These are phyloP conservation scores for Triticum dicoccoides DNA, from an alignment of 176 grass and related monocot genomes.

Conservation along the genomic window DNA sequence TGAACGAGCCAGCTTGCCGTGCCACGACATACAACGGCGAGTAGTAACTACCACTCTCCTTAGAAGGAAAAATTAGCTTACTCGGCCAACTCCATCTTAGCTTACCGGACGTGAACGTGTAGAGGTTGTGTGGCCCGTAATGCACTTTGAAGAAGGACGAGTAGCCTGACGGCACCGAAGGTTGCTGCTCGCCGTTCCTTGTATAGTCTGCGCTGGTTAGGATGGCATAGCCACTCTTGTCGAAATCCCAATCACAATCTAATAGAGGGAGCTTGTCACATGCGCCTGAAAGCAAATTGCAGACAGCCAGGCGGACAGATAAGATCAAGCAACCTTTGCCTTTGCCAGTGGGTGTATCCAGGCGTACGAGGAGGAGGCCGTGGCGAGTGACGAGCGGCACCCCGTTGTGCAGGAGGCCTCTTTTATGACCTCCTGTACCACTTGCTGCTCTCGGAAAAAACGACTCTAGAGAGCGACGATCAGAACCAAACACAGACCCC, in stretches of 20 bases:
- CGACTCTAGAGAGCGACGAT: not conserved
- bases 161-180: not conserved
- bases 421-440: no score
- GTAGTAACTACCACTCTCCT: not conserved
- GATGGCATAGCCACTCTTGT: not conserved
- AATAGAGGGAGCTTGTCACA: not conserved
- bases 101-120: not conserved
- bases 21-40: not conserved
- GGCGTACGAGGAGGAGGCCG: not conserved
- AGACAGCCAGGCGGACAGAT: not conserved
- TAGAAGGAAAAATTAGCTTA: not conserved
- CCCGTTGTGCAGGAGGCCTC: not conserved
- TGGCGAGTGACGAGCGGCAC: not conserved
- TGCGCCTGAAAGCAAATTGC: not conserved
- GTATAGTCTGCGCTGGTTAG: not conserved
- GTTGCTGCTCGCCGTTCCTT: not conserved
- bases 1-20: not conserved
- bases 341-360: not conserved
- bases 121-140: not conserved
- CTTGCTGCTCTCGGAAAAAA: not conserved
- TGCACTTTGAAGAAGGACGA: not conserved
- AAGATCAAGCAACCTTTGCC: no score
- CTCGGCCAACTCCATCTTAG: not conserved
- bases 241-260: not conserved
- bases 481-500: not conserved